A percentile compares a stretch with the other conserved stretches of the same genome.
These are phyloP conservation scores for Harringtonia aguacate DNA, from an alignment of 2,329 filamentous ascomycete genomes.

Conservation along the genomic window DNA sequence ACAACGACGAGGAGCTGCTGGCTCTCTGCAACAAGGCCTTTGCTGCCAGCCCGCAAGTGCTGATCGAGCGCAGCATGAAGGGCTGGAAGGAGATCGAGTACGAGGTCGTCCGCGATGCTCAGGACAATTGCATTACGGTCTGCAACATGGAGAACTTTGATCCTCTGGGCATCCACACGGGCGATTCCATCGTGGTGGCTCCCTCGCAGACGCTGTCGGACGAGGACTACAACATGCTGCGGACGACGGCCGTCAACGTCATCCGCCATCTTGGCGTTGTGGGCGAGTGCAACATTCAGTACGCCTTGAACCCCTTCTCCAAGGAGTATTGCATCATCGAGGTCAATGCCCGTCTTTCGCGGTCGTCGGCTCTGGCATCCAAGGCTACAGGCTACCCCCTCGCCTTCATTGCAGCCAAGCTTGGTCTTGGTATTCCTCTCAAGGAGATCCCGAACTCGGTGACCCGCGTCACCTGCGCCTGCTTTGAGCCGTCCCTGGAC, in stretches of 20 bases:
- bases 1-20: conserved; percentile 71
- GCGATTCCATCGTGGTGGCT: conserved; percentile 95
- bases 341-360: conserved; percentile 90
- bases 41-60: conserved; percentile 86
- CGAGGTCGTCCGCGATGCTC: conserved; percentile 88
- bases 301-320: conserved; percentile 90
- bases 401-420: conserved; percentile 92
- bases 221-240: conserved; percentile 98
- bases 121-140: conserved; percentile 98
- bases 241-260: conserved; percentile 92
- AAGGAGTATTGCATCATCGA: conserved; percentile 98
- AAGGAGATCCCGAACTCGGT: conserved; percentile 97
- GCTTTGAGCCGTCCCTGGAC: conserved; percentile 96
- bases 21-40: conserved; percentile 93
- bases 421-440: conserved; percentile 86
- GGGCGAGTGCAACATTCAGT: conserved; percentile 98
- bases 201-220: conserved; percentile 95
- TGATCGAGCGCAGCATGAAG: conserved; percentile 98
- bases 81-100: conserved; percentile 99
- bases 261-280: conserved; percentile 95
- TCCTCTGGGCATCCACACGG: conserved; percentile 93
- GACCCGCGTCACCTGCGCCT: conserved; percentile 90
- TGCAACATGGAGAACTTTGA: conserved; percentile 99
- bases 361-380: conserved; percentile 89
- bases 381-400: conserved; percentile 96